A percentile compares a stretch with the other conserved stretches of the same genome.
phyloP scores from a whole-genome alignment of 495 filamentous ascomycete genomes.

The Aspergillus biplanus region DNA sequence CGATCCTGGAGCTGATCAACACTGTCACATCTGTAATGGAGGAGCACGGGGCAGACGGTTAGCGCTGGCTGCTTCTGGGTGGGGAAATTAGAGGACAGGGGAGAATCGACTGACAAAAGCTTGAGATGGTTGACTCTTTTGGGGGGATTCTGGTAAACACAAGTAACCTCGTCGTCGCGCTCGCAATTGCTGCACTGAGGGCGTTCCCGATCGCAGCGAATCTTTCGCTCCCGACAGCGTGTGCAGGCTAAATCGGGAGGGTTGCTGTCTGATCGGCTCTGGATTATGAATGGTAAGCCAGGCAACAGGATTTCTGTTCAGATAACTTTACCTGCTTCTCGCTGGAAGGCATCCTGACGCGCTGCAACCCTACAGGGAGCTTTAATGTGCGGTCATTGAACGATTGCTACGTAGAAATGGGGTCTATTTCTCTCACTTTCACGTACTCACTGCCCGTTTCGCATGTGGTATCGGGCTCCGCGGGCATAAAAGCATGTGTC shows the following conservation, averaged over 20 bases:
- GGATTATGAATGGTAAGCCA: neutral
- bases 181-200: conserved; percentile 17
- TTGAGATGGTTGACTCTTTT: conserved; percentile 19
- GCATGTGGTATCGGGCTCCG: neutral
- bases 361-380: neutral
- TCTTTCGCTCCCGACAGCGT: conserved; percentile 20
- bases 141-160: conserved; percentile 10
- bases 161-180: conserved; percentile 11
- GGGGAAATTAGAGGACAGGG: neutral
- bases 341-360: neutral
- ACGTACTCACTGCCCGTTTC: neutral
- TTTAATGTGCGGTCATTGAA: neutral
- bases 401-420: neutral
- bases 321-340: conserved; percentile 1
- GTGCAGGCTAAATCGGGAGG: conserved; percentile 14
- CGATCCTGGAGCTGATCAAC: conserved; percentile 16
- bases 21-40: conserved; percentile 10
- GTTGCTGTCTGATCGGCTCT: neutral
- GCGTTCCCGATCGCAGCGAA: conserved; percentile 14
- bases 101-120: conserved; percentile 1
- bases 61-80: neutral
- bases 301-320: neutral
- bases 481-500: neutral
- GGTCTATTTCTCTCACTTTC: neutral
- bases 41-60: neutral